A percentile compares a stretch with the other conserved stretches of the same genome.
These are phyloP conservation scores for Fistulinella prunicolor DNA, from an alignment of 768 basidiomycete genomes.

Conservation along the genomic window DNA sequence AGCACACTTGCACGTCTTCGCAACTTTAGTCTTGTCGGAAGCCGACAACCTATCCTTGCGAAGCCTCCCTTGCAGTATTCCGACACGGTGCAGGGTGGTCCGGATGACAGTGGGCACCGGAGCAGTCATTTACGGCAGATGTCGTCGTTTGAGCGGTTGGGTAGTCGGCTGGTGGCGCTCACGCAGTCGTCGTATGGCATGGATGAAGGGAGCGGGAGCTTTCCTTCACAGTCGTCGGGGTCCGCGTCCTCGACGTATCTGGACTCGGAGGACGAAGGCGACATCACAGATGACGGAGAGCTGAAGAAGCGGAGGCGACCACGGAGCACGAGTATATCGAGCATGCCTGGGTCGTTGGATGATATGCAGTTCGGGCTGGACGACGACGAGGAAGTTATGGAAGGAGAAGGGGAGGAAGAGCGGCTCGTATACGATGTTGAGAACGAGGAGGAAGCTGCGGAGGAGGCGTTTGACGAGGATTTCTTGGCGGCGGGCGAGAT, in stretches of 20 bases:
- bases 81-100: neutral
- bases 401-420: conserved; percentile 30
- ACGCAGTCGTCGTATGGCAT: conserved; percentile 34
- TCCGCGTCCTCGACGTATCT: conserved; percentile 48
- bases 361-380: conserved; percentile 56
- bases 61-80: conserved; percentile 30
- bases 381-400: conserved; percentile 50
- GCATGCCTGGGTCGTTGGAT: conserved; percentile 84
- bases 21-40: conserved; percentile 72
- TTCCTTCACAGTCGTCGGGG: conserved; percentile 52
- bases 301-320: conserved; percentile 38
- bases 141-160: conserved; percentile 72
- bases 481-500: conserved; percentile 79
- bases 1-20: conserved; percentile 71
- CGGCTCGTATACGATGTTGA: conserved; percentile 34
- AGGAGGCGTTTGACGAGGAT: conserved; percentile 78
- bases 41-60: conserved; percentile 34
- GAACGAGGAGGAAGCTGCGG: conserved; percentile 61
- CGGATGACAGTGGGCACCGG: conserved; percentile 25
- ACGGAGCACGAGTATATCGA: conserved; percentile 66
- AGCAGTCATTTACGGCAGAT: conserved; percentile 60
- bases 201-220: conserved; percentile 44
- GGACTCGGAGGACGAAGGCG: conserved; percentile 53
- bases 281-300: conserved; percentile 36
- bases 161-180: conserved; percentile 55